Conservation (phyloP, 1,284 basidiomycete species). For the Cryptococcus jaspeensis region DNA sequence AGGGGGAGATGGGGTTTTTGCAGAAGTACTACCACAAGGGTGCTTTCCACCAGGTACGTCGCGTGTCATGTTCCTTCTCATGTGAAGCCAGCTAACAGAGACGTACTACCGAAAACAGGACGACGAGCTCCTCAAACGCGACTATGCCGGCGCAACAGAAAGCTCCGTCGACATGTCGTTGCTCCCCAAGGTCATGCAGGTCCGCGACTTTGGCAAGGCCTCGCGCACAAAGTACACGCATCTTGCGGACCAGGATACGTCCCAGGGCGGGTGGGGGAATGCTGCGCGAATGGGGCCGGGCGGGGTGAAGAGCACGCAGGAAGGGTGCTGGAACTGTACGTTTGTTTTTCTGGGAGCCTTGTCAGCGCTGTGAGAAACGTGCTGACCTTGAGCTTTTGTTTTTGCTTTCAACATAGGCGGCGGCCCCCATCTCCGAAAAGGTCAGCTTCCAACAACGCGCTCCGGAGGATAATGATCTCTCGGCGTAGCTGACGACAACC, state of each 20-base stretch:
- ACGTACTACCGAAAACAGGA: too few relatives aligned
- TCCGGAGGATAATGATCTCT: too few relatives aligned
- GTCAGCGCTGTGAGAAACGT: background rate
- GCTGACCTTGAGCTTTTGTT: background rate
- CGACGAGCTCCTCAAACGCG: conserved; percentile 81
- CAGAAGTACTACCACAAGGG: conserved; percentile 99
- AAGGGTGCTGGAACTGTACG: conserved; percentile 79
- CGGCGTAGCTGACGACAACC: background rate
- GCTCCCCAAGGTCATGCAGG: conserved; percentile 95
- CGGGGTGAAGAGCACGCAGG: conserved; percentile 53
- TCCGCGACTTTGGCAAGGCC: conserved; percentile 79
- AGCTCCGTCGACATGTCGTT: conserved; percentile 79
- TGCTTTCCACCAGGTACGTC: conserved; percentile 84
- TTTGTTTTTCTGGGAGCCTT: background rate
- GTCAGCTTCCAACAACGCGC: conserved; percentile 48
- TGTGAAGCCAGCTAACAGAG: too few relatives aligned
- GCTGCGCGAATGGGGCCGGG: conserved; percentile 60
- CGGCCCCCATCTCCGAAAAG: conserved; percentile 84
- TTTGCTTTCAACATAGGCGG: conserved; percentile 52
- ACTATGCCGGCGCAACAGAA: conserved; percentile 85
- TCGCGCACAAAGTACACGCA: conserved; percentile 75
- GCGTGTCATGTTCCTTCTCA: background rate
- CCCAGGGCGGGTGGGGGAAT: conserved; percentile 69
- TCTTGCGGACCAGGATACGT: conserved; percentile 91
- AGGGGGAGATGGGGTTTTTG: conserved; percentile 78